Evolutionary conservation across 306 rosid genomes (phyloP).

Genomic region (Ziziphus jujuba): DNA sequence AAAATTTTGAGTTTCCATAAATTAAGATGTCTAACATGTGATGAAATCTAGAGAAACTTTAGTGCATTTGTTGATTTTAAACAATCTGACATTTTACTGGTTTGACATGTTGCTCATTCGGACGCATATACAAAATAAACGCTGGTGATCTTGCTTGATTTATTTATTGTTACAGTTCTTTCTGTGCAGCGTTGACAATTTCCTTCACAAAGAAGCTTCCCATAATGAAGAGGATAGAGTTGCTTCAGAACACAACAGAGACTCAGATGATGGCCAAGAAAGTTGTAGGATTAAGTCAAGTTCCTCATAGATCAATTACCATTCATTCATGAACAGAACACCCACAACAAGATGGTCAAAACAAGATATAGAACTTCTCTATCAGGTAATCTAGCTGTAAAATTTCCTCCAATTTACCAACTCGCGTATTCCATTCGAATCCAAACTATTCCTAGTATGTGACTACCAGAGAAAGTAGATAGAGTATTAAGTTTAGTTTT

Average conservation of each 20-base stretch:
- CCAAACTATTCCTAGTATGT: no score
- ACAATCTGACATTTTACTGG: neutral
- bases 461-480: no score
- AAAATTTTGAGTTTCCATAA: no score
- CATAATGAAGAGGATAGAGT: conserved; percentile 40
- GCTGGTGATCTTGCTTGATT: neutral
- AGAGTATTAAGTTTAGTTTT: no score
- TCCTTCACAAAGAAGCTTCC: conserved; percentile 34
- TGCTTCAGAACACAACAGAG: conserved; percentile 58
- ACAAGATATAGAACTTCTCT: conserved; percentile 75
- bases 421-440: neutral
- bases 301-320: conserved; percentile 55
- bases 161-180: conserved; percentile 31
- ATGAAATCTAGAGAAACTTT: neutral
- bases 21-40: no score
- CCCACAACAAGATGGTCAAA: conserved; percentile 75
- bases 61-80: neutral
- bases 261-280: conserved; percentile 48
- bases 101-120: neutral
- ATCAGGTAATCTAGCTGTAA: conserved; percentile 49
- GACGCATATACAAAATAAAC: neutral
- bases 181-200: conserved; percentile 46
- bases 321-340: conserved; percentile 69
- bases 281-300: conserved; percentile 32
- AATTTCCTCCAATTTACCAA: neutral